Percentiles rank a stretch among this genome's conserved stretches.
Evolutionary conservation across 2,329 filamentous ascomycete genomes (phyloP).

Genomic region (Chaetomium sp.): DNA sequence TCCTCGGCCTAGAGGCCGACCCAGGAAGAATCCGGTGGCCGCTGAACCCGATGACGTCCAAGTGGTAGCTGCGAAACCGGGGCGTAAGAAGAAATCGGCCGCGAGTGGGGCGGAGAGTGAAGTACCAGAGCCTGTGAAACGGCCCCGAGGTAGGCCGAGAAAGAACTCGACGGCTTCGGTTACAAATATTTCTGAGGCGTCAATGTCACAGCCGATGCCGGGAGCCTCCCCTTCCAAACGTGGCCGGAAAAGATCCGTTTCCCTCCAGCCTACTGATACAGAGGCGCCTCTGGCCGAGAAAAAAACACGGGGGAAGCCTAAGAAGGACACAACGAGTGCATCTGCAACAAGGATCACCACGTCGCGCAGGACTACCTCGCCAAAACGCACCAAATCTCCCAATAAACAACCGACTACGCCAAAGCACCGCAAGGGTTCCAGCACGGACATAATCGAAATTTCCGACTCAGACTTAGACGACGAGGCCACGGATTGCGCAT

Average conservation of each 20-base stretch:
- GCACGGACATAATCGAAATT: slow-evolving; percentile 38
- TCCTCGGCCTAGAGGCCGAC: slow-evolving; percentile 27
- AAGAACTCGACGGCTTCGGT: slow-evolving; percentile 24
- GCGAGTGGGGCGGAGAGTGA: background rate
- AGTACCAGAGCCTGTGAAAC: slow-evolving; percentile 14
- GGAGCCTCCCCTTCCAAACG: background rate
- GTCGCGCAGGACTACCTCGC: slow-evolving; percentile 1
- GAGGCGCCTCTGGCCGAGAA: slow-evolving; percentile 13
- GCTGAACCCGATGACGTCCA: background rate
- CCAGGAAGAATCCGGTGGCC: slow-evolving; percentile 27
- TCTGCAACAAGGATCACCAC: slow-evolving; percentile 3
- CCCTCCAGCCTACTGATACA: background rate
- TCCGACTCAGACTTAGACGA: slow-evolving; percentile 47
- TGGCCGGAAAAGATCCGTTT: background rate
- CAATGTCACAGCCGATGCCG: too few relatives aligned
- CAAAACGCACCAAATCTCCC: slow-evolving; percentile 4
- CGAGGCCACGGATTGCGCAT: slow-evolving; percentile 30
- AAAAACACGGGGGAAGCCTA: slow-evolving; percentile 25
- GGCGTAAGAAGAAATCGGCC: background rate
- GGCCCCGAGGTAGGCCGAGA: slow-evolving; percentile 27
- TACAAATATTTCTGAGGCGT: background rate
- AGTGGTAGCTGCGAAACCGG: background rate
- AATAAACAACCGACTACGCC: slow-evolving; percentile 22
- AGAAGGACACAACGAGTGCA: slow-evolving; percentile 20
- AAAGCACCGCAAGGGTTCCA: slow-evolving; percentile 21